Evolutionary conservation across 805 yeast genomes (phyloP), one percentile per base, ranked within the genome.

Genomic region (Ogataea populi-albae): DNA sequence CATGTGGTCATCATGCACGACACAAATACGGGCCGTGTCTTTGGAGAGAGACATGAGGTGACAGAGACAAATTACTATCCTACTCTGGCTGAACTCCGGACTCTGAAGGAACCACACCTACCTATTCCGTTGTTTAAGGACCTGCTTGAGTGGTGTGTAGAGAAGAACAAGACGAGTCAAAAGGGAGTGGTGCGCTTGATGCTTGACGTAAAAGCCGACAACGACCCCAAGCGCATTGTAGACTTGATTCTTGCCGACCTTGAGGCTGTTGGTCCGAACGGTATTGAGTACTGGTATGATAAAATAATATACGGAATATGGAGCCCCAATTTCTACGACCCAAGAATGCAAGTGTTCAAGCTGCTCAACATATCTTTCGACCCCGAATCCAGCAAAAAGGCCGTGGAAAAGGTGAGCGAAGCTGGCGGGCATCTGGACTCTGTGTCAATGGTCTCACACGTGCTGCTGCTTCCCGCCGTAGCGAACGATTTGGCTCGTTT

Each of bases 241-340:
- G 48, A 46, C 3, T 26, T 55, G 19, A 41, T 65, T 17, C 41
- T 61, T 24, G 31, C 41, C 7, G 46, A 50, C 2, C 40, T 63
- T 26, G 27, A 38, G 6, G 41, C 42, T 3, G 21, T 46, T 4
- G 52, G 52, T 1, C 45, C 46, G n/a, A n/a, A n/a, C 4, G 51
- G 49, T 7, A n/a, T 54, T 3, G 43, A 49, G 1, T 55, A 46
- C 38, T 65, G 69, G 69, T 34, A 49, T 18, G 52, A 52, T 15
- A 60, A 55, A 35, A 45, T 65, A 15, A 50, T 63, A 17, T 60
- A 60, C 43, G 70, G 70, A 4, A 40, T 65, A 18, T 66, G 71
- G 71, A 48, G 47, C 16, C 29, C 57, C 3, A 37, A 43, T 6
- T 62, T 47, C 34, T 61, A 57, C 35, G 45, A 46, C 28, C 38